Evolutionary conservation across 495 filamentous ascomycete species (phyloP), one percentile per base, ranked within the genome.

Genomic region (Aspergillus affinis): DNA sequence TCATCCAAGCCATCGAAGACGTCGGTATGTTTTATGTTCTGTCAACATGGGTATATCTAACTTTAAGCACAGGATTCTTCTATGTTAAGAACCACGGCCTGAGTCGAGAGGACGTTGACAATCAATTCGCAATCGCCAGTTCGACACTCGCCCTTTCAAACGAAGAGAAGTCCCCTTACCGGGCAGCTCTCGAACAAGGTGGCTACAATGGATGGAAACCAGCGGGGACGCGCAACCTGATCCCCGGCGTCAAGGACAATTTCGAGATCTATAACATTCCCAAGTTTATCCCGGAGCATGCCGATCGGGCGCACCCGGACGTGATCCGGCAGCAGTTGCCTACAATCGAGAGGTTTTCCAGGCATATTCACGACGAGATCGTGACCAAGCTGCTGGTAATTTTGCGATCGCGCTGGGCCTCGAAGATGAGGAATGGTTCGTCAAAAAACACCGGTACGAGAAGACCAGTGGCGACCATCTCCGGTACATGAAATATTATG

Each of bases 191-290:
- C 4, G 76, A 74, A 15, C 63, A 73, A 17, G 82, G 79, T 0
- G 75, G 75, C 55, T 84, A 79, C 65, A 72, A 77, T 56, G 73
- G 73, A 26, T 57, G 74, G 64, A 54, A 74, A 36, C 55, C 73
- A 32, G 56, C 69, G 57, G 59, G 74, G 46, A 19, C 65, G 21
- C 23, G 65, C n/a, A 58, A 68, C 26, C 50, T 74, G 19, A 45
- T 59, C 17, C 70, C 71, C 1, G 71, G 73, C 15, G 59, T 71
- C 15, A 69, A 67, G 41, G 83, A 86, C 62, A 84, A 82, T 49
- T 68, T 78, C 44, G 82, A 86, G 65, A 70, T 75, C 5, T 83
- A 82, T 68, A 84, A 84, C 64, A 77, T 86, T 48, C 74, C 78
- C 23, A 85, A 86, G 56, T 75, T 70, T 57, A 77, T 74, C 17